Conservation (phyloP, 345 rosid genomes). For the Citrus hindsii region DNA sequence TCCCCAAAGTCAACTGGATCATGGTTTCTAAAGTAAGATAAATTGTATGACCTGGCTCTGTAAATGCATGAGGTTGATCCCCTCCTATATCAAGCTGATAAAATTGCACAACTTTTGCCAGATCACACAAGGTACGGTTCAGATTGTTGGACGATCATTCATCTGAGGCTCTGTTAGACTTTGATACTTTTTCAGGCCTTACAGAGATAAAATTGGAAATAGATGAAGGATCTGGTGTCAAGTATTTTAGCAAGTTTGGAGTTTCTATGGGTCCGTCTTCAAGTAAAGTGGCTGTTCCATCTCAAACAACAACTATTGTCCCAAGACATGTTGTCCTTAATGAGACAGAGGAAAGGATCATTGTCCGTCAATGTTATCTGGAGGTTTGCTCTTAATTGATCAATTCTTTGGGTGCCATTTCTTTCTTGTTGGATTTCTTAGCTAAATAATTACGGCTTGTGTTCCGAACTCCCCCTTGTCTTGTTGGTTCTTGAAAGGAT, state of each 20-base stretch:
- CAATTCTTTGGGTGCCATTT: slow-evolving; percentile 1
- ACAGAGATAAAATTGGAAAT: slow-evolving; percentile 74
- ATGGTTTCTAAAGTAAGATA: slow-evolving; percentile 73
- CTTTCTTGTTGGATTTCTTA: neutral
- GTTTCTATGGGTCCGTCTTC: slow-evolving; percentile 58
- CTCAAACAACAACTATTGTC: slow-evolving; percentile 60
- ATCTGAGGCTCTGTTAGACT: slow-evolving; percentile 61
- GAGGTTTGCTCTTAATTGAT: slow-evolving; percentile 50
- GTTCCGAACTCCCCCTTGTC: neutral
- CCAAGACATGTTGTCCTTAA: slow-evolving; percentile 76
- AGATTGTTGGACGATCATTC: slow-evolving; percentile 49
- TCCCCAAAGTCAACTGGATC: slow-evolving; percentile 63
- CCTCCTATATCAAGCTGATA: neutral
- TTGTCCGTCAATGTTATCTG: slow-evolving; percentile 69
- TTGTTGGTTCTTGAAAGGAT: slow-evolving; percentile 40
- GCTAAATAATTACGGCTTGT: slow-evolving; percentile 7
- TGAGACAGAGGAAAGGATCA: slow-evolving; percentile 59
- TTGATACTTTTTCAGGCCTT: slow-evolving; percentile 83
- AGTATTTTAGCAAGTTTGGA: slow-evolving; percentile 68
- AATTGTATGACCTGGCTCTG: neutral
- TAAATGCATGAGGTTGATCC: neutral
- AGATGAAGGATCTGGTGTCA: slow-evolving; percentile 48
- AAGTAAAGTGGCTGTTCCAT: slow-evolving; percentile 49
- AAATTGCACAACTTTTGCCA: slow-evolving; percentile 21
- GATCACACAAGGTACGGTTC: slow-evolving; percentile 63